Conservation (phyloP, 108 stramenopile genomes). For the Nitzschia sp. region DNA sequence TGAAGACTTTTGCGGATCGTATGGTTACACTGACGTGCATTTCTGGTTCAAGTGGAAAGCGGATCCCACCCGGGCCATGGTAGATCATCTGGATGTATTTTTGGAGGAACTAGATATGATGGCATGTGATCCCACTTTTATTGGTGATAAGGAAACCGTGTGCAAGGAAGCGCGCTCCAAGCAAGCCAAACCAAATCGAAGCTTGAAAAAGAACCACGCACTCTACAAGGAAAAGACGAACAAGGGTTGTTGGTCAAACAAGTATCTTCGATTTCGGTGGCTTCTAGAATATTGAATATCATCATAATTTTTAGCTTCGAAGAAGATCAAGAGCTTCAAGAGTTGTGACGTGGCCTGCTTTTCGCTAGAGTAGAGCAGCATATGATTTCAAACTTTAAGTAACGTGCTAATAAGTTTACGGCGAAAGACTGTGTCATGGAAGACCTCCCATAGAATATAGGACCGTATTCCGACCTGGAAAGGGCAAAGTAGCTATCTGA, state of each 20-base stretch:
- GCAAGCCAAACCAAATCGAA: not conserved
- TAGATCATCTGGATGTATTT: slow-evolving; percentile 13
- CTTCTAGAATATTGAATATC: slow-evolving; percentile 12
- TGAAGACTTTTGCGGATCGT: slow-evolving; percentile 35
- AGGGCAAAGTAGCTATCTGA: slow-evolving; percentile 19
- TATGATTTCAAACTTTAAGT: too few species aligned
- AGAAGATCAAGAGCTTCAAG: too few species aligned
- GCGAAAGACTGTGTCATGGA: too few species aligned
- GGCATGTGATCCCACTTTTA: slow-evolving; percentile 13
- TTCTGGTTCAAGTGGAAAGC: slow-evolving; percentile 33
- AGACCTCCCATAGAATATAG: too few species aligned
- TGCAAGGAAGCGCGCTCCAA: slow-evolving; percentile 18
- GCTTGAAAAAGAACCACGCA: slow-evolving; percentile 8
- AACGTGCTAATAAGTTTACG: too few species aligned
- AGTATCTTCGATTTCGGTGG: slow-evolving; percentile 32
- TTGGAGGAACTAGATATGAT: slow-evolving; percentile 5
- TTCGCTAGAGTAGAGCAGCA: too few species aligned
- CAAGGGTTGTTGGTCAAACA: slow-evolving; percentile 23
- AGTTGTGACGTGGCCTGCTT: too few species aligned
- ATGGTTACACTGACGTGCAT: slow-evolving; percentile 33
- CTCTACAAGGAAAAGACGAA: slow-evolving; percentile 15
- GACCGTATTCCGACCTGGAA: slow-evolving; percentile 67
- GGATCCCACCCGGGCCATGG: not conserved
- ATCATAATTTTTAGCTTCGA: too few species aligned
- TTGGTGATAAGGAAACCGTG: not conserved